A percentile compares a stretch with the other conserved stretches of the same genome.
These are phyloP conservation scores for Silene uniflora DNA, from an alignment of 148 eudicot species.

Conservation along the genomic window DNA sequence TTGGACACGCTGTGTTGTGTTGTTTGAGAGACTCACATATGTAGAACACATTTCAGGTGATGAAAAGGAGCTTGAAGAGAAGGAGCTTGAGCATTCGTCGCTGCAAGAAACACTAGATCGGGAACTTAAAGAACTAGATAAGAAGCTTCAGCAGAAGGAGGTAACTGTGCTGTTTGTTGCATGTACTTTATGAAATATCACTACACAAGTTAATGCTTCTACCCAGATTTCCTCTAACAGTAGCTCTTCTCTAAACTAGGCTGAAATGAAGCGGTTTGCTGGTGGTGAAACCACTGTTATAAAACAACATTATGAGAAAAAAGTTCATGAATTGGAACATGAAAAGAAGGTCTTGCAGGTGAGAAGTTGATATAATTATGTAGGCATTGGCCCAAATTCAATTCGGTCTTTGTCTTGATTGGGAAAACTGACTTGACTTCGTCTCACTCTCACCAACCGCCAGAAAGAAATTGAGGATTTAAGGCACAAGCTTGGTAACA, in stretches of 20 bases:
- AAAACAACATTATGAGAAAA: conserved; percentile 89
- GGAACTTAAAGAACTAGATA: conserved; percentile 87
- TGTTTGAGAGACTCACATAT: not conserved
- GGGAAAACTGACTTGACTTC: conserved; percentile 6
- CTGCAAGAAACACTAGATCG: conserved; percentile 78
- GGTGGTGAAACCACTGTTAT: conserved; percentile 62
- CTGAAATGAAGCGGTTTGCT: conserved; percentile 88
- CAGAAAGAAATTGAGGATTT: conserved; percentile 92
- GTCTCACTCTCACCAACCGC: conserved; percentile 22
- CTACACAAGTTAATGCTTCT: not conserved
- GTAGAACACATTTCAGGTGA: conserved; percentile 40
- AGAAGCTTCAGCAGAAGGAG: conserved; percentile 87
- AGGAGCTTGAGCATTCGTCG: conserved; percentile 90
- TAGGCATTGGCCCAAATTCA: not conserved
- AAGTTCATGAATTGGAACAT: conserved; percentile 82
- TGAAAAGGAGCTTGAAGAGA: conserved; percentile 73
- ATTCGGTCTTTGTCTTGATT: not conserved
- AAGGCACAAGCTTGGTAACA: conserved; percentile 64
- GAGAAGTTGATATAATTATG: not conserved
- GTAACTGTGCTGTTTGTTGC: conserved; percentile 28
- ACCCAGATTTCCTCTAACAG: not conserved
- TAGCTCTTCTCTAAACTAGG: conserved; percentile 34
- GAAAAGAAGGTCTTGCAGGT: conserved; percentile 87
- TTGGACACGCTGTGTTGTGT: not conserved
- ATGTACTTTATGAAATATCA: not conserved